Conservation (phyloP, 108 stramenopile genomes). For the Cyclotella sp. region DNA sequence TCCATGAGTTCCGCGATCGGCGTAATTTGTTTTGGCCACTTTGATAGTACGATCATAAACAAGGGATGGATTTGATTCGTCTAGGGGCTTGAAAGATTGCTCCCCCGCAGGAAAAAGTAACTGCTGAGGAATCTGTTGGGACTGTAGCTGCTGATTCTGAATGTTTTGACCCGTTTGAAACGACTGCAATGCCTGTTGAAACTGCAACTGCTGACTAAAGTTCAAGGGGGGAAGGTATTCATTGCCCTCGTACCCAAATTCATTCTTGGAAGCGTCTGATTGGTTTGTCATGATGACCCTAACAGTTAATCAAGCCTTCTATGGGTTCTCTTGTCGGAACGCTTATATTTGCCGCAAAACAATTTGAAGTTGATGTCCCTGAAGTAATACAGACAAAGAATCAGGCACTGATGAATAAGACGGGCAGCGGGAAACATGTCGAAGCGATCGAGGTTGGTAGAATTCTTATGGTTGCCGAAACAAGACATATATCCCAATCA, state of each 20-base stretch:
- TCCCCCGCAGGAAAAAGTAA: not conserved
- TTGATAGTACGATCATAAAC: slow-evolving; percentile 55
- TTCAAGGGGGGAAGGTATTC: slow-evolving; percentile 1
- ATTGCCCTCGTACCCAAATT: not conserved
- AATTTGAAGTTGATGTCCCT: too few species aligned
- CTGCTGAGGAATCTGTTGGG: slow-evolving; percentile 15
- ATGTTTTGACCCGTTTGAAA: not conserved
- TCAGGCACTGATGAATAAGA: too few species aligned
- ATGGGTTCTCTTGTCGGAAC: too few species aligned
- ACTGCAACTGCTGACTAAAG: slow-evolving; percentile 13
- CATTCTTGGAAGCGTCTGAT: not conserved
- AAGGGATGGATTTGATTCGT: slow-evolving; percentile 31
- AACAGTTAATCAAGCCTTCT: not conserved
- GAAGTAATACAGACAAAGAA: too few species aligned
- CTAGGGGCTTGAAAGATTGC: not conserved
- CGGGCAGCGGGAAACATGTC: too few species aligned
- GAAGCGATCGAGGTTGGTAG: too few species aligned
- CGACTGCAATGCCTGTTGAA: slow-evolving; percentile 9
- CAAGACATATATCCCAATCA: too few species aligned
- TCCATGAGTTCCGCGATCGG: slow-evolving; percentile 64
- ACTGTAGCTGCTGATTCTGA: not conserved
- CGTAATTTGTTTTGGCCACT: slow-evolving; percentile 60
- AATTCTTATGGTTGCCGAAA: too few species aligned
- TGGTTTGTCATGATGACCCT: slow-evolving; percentile 7
- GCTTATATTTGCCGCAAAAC: too few species aligned